Percentiles rank a stretch among this genome's conserved stretches.
Conservation (phyloP, 257 asterid species). For the Euphrasia confusa region DNA sequence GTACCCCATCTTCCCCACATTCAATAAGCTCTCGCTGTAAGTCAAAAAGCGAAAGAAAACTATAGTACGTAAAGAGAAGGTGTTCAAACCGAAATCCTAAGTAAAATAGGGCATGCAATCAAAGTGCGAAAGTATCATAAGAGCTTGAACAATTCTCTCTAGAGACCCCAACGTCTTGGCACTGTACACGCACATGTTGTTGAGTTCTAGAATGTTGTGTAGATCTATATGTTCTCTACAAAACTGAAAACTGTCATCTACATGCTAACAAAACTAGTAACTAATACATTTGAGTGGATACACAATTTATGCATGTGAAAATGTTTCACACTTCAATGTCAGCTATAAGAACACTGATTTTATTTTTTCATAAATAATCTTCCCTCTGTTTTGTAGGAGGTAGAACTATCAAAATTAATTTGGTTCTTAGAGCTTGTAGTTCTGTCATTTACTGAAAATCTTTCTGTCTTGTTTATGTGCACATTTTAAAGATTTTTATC, state of each 20-base stretch:
- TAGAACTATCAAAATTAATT: conserved; percentile 15
- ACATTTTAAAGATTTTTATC: conserved; percentile 4
- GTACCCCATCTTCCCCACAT: conserved; percentile 9
- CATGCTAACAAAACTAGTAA: conserved; percentile 20
- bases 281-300: conserved; percentile 20
- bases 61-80: background rate
- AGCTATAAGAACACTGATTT: conserved; percentile 19
- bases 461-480: conserved; percentile 14
- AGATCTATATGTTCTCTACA: conserved; percentile 9
- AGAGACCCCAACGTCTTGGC: background rate
- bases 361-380: conserved; percentile 18
- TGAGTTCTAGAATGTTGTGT: conserved; percentile 10
- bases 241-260: conserved; percentile 4
- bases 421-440: conserved; percentile 15
- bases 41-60: conserved; percentile 8
- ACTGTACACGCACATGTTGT: background rate
- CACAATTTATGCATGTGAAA: conserved; percentile 13
- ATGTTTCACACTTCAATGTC: conserved; percentile 14
- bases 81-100: conserved; percentile 16
- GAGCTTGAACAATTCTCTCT: conserved; percentile 6
- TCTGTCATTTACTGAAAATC: conserved; percentile 4
- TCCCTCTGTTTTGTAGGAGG: conserved; percentile 17
- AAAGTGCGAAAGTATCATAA: background rate
- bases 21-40: conserved; percentile 7
- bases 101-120: conserved; percentile 4